phyloP scores from a whole-genome alignment of 2,329 filamentous ascomycete genomes.

The Penicillium crustosum region DNA sequence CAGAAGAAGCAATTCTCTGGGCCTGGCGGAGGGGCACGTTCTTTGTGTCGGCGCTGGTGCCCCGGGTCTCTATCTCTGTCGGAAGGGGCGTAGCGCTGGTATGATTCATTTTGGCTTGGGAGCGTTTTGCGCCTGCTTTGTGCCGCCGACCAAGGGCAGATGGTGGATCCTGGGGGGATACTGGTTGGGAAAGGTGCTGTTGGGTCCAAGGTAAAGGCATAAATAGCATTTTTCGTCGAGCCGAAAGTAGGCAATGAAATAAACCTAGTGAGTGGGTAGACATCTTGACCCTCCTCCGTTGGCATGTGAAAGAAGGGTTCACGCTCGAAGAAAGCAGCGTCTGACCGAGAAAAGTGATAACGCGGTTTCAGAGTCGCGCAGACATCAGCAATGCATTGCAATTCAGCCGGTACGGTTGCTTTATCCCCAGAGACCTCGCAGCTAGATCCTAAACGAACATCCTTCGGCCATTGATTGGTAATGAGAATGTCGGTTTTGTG shows the following conservation, averaged over 20 bases:
- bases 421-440: conserved; percentile 53
- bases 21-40: conserved; percentile 54
- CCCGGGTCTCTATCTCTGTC: conserved; percentile 32
- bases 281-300: conserved; percentile 50
- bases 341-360: conserved; percentile 79
- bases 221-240: conserved; percentile 66
- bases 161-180: conserved; percentile 69
- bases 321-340: conserved; percentile 76
- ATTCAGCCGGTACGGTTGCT: conserved; percentile 52
- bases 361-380: conserved; percentile 79
- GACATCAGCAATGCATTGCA: conserved; percentile 73
- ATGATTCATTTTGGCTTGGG: conserved; percentile 38
- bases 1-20: conserved; percentile 93
- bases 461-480: conserved; percentile 80
- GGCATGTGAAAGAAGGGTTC: conserved; percentile 81
- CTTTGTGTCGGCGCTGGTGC: conserved; percentile 41
- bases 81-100: conserved; percentile 41
- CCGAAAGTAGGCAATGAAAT: conserved; percentile 80
- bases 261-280: conserved; percentile 74
- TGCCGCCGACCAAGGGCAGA: conserved; percentile 60
- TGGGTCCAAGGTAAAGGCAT: conserved; percentile 66
- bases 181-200: conserved; percentile 59
- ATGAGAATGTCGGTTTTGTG: conserved; percentile 82
- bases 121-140: conserved; percentile 59
- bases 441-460: conserved; percentile 65